A percentile compares a stretch with the other conserved stretches of the same genome.
Evolutionary conservation across 345 rosid genomes (phyloP).

Genomic region (Pseudoturritis turrita): DNA sequence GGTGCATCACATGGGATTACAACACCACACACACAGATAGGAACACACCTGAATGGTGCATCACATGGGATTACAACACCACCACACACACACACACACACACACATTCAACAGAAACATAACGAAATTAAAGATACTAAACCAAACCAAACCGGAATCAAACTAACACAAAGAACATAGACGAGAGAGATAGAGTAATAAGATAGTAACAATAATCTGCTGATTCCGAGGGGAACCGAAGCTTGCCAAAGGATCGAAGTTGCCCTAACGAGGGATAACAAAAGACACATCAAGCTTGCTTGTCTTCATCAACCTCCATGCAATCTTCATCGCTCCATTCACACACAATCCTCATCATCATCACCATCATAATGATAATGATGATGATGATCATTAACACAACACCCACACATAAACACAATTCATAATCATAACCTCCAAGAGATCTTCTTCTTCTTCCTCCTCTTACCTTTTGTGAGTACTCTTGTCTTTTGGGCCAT

Average conservation of each 20-base stretch:
- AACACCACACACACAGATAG: conserved; percentile 12
- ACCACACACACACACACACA: conserved; percentile 19
- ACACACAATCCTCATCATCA: conserved; percentile 26
- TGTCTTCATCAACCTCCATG: conserved; percentile 38
- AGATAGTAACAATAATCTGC: conserved; percentile 31
- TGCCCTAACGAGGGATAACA: conserved; percentile 37
- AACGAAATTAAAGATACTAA: conserved; percentile 5
- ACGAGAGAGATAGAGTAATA: neutral
- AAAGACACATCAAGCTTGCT: conserved; percentile 29
- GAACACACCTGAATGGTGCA: conserved; percentile 17
- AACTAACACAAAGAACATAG: neutral
- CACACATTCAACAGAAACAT: conserved; percentile 6
- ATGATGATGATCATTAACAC: conserved; percentile 18
- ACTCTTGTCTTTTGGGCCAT: conserved; percentile 25
- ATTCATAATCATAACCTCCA: neutral
- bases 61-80: conserved; percentile 14
- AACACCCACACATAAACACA: conserved; percentile 22
- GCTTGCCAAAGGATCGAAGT: conserved; percentile 44
- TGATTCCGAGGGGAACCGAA: conserved; percentile 44
- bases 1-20: conserved; percentile 18
- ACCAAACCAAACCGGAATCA: conserved; percentile 1
- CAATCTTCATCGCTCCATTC: conserved; percentile 41
- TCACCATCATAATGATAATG: neutral
- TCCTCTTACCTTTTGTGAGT: conserved; percentile 20
- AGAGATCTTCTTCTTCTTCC: neutral